Evolutionary conservation across 192 early-diverging fungal species (phyloP).

Genomic region (Pilobolus umbonatus): DNA sequence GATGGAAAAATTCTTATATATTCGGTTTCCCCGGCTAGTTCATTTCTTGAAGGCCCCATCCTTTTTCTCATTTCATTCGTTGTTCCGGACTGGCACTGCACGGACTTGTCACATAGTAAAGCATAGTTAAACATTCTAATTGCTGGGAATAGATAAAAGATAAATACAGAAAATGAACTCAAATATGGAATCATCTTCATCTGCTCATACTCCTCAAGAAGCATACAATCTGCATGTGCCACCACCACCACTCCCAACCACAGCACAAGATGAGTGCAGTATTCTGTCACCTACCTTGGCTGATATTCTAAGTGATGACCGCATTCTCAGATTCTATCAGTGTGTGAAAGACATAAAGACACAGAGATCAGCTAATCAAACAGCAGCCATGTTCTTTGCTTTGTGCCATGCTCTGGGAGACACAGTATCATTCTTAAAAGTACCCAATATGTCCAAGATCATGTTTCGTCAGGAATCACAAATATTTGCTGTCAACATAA

Average conservation of each 20-base stretch:
- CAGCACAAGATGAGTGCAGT: conserved; percentile 16
- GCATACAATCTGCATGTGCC: not conserved
- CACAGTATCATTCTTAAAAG: conserved; percentile 28
- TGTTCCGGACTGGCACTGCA: no score
- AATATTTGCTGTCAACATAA: conserved; percentile 32
- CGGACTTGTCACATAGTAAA: no score
- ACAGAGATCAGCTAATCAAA: conserved; percentile 22
- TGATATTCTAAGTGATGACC: conserved; percentile 30
- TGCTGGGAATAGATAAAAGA: no score
- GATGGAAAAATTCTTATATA: no score
- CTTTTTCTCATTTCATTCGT: no score
- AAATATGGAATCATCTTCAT: conserved; percentile 3
- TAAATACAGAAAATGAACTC: not conserved
- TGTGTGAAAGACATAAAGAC: conserved; percentile 35
- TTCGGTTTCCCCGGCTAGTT: no score
- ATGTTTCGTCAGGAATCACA: conserved; percentile 33
- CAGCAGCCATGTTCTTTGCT: conserved; percentile 31
- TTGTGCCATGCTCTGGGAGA: conserved; percentile 31
- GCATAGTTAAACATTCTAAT: no score
- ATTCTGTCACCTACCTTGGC: conserved; percentile 28
- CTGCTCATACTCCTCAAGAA: conserved; percentile 4
- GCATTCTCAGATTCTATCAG: conserved; percentile 28
- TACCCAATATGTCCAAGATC: conserved; percentile 30
- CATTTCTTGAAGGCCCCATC: no score
- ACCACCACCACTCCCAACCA: not conserved